phyloP scores from a whole-genome alignment of 257 asterid species.

The Penstemon barbatus region DNA sequence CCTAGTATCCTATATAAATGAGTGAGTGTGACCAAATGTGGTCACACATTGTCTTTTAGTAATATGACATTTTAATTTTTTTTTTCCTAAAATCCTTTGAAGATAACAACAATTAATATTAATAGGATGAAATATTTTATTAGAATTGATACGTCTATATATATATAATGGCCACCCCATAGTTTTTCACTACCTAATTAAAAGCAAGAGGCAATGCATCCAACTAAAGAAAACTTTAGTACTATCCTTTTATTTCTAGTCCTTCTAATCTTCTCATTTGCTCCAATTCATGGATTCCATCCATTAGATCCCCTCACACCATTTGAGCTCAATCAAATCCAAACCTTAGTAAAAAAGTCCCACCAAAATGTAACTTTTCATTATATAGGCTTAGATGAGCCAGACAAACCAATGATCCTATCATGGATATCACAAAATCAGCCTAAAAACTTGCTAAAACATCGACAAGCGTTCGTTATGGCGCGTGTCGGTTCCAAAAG shows the following conservation, averaged over 20 bases:
- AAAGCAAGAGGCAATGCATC: no score
- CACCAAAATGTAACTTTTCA: slow-evolving; percentile 47
- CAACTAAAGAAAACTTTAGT: no score
- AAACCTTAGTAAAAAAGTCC: slow-evolving; percentile 31
- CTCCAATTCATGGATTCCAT: slow-evolving; percentile 27
- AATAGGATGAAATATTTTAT: no score
- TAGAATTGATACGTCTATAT: no score
- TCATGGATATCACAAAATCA: slow-evolving; percentile 27
- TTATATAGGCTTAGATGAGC: slow-evolving; percentile 71
- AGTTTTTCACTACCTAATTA: no score
- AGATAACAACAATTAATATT: no score
- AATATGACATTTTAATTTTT: no score
- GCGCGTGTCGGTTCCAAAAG: slow-evolving; percentile 35
- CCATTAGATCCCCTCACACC: slow-evolving; percentile 62
- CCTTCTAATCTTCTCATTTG: slow-evolving; percentile 13
- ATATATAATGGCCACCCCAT: no score
- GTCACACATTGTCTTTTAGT: no score
- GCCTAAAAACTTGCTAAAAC: background rate
- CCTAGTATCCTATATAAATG: no score
- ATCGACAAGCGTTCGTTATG: slow-evolving; percentile 51
- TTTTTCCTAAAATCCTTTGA: no score
- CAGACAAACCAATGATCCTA: slow-evolving; percentile 42
- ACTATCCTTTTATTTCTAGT: slow-evolving; percentile 3
- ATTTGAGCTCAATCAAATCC: slow-evolving; percentile 48
- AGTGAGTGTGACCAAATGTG: no score